Evolutionary conservation across 1,139 yeast genomes (phyloP), one percentile per base, ranked within the genome.

Genomic region (Nakaseomyces nivariensis): DNA sequence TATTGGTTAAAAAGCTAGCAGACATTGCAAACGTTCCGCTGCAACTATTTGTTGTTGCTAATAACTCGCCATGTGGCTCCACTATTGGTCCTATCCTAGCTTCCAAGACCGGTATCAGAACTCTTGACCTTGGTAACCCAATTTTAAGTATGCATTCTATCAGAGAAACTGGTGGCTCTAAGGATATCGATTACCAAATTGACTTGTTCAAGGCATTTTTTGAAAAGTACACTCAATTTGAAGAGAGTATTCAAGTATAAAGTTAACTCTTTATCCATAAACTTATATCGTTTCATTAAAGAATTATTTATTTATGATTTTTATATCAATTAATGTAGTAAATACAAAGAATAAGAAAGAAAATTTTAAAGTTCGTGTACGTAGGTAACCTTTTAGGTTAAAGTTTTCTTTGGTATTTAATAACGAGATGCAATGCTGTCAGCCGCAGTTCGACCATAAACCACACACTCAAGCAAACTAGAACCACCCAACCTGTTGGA

Each of bases 81-180:
- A 92, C 98, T 1, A 92, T 92, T 61, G 98, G 98, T 1, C 97
- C 98, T 26, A 85, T 89, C 66, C 72, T 92, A 54, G 83, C 96
- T 33, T 84, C 96, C 4, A 85, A 85, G 60, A 75, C 92, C 46
- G 98, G 98, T 48, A 77, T 92, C 46, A 77, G 95, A 64, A 88
- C 97, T 3, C 70, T 92, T 53, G 98, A 92, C 67, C 72, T 92
- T 52, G 98, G 98, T 50, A 89, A 88, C 64, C 96, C 97, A 2
- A 95, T 90, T 65, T 73, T 92, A 59, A 83, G 95, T 50, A 92
- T 92, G 98, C 98, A 92, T 64, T 85, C 96, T 1, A 84, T 88
- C 52, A 78, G 98, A 67, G 98, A 92, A 68, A 90, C 96, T 3
- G 92, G 95, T 38, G 97, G 97, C 7, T 68, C 88, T 22, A 73